Percentiles rank a stretch among this genome's conserved stretches.
These are phyloP conservation scores for Pulicaria dysenterica DNA, from an alignment of 129 eudicot species.

Conservation along the genomic window DNA sequence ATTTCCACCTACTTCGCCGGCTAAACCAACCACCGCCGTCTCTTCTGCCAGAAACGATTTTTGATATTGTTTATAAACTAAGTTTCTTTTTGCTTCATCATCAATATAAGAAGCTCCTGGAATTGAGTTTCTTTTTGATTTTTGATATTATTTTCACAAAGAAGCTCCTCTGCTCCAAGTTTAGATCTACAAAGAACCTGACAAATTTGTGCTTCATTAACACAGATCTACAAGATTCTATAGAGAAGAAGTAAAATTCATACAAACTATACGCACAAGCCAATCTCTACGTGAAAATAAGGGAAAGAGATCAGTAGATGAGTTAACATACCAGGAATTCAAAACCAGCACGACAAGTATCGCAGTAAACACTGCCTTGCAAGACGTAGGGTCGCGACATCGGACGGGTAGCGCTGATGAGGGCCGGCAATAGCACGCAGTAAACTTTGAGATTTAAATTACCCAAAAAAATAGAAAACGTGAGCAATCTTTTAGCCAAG, in stretches of 20 bases:
- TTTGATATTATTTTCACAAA: too few relatives aligned
- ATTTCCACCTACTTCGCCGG: too few relatives aligned
- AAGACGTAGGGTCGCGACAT: slow-evolving; percentile 42
- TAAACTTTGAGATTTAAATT: too few relatives aligned
- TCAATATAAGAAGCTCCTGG: too few relatives aligned
- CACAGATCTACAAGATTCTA: slow-evolving; percentile 24
- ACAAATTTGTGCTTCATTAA: background rate
- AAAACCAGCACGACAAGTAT: slow-evolving; percentile 68
- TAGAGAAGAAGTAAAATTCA: background rate
- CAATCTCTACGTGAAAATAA: background rate
- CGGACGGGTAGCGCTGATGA: slow-evolving; percentile 45
- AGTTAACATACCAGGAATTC: slow-evolving; percentile 44
- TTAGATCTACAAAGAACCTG: slow-evolving; percentile 27
- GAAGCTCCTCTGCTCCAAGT: background rate
- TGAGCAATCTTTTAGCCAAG: too few relatives aligned
- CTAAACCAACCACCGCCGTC: too few relatives aligned
- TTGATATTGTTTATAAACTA: too few relatives aligned
- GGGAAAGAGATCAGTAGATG: background rate
- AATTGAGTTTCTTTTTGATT: too few relatives aligned
- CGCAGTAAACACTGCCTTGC: slow-evolving; percentile 64
- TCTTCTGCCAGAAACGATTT: too few relatives aligned
- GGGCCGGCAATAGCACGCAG: slow-evolving; percentile 44
- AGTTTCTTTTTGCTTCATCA: too few relatives aligned
- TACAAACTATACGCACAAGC: background rate
- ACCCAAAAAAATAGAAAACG: too few relatives aligned